phyloP scores from a whole-genome alignment of 768 basidiomycete species.

The Wakefieldia striispora region DNA sequence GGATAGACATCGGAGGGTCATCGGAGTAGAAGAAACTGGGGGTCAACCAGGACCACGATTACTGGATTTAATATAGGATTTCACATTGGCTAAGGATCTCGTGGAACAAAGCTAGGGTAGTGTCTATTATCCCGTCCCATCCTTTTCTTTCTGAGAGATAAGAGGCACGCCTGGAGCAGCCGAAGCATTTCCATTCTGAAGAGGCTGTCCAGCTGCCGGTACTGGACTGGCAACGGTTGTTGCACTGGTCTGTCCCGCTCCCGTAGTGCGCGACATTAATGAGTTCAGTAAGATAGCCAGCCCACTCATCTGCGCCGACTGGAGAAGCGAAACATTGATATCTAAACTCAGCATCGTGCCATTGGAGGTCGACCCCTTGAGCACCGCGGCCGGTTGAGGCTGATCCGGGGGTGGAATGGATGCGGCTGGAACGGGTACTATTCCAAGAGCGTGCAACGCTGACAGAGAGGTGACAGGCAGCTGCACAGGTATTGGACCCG shows the following conservation, averaged over 20 bases:
- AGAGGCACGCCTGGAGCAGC: constrained; percentile 3
- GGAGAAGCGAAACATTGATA: constrained; percentile 72
- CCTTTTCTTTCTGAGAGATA: constrained; percentile 17
- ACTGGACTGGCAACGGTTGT: constrained; percentile 6
- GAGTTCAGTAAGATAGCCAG: constrained; percentile 70
- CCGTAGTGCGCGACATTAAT: constrained; percentile 50
- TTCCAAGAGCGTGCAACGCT: constrained; percentile 67
- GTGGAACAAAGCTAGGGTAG: constrained; percentile 9
- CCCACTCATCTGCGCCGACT: constrained; percentile 75
- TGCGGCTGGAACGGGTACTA: constrained; percentile 62
- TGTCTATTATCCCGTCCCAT: constrained; percentile 24
- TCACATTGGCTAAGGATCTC: constrained; percentile 8
- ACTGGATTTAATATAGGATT: background rate
- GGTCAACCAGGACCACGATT: background rate
- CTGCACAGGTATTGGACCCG: constrained; percentile 57
- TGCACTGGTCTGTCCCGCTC: constrained; percentile 21
- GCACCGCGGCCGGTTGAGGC: constrained; percentile 71
- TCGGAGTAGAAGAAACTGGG: background rate
- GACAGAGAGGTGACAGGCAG: constrained; percentile 60
- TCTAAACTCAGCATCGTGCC: constrained; percentile 74
- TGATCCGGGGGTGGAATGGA: constrained; percentile 53
- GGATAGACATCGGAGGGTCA: background rate
- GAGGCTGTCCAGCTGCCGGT: constrained; percentile 12
- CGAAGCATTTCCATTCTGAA: constrained; percentile 14
- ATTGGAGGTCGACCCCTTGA: constrained; percentile 68